These are phyloP conservation scores for Ceratocystis eucalypticola DNA, from an alignment of 2,329 filamentous ascomycete genomes.

Conservation along the genomic window DNA sequence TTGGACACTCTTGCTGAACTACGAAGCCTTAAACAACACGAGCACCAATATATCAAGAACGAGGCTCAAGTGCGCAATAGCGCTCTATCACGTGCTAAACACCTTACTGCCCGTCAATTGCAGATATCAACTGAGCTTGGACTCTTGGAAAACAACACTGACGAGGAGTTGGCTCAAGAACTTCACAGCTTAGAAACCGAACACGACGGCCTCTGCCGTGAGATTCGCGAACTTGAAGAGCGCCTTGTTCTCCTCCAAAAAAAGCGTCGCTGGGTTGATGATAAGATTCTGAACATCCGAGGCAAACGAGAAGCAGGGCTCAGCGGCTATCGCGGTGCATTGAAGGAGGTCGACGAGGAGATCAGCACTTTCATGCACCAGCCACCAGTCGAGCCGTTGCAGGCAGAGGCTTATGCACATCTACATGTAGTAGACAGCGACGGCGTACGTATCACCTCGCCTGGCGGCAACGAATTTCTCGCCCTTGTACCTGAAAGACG, in stretches of 20 bases:
- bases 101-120: constrained; percentile 36
- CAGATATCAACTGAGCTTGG: constrained; percentile 40
- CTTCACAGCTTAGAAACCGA: constrained; percentile 47
- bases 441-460: constrained; percentile 22
- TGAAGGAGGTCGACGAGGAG: constrained; percentile 52
- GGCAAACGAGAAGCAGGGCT: constrained; percentile 57
- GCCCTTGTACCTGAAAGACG: constrained; percentile 49
- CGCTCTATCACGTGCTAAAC: constrained; percentile 44
- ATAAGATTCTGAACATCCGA: constrained; percentile 46
- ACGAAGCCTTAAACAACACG: constrained; percentile 52
- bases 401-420: constrained; percentile 31
- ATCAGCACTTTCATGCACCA: constrained; percentile 45
- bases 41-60: constrained; percentile 45
- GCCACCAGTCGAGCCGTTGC: constrained; percentile 42
- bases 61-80: constrained; percentile 44
- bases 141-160: constrained; percentile 40
- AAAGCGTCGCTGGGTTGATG: constrained; percentile 44
- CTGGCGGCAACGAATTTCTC: constrained; percentile 41
- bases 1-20: constrained; percentile 50
- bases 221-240: constrained; percentile 54
- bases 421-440: constrained; percentile 14
- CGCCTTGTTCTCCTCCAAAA: constrained; percentile 47
- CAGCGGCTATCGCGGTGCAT: constrained; percentile 54
- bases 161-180: constrained; percentile 46
- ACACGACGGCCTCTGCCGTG: constrained; percentile 38